Evolutionary conservation across 1,284 basidiomycete species (phyloP), one percentile per base, ranked within the genome.

Genomic region (Ustilago tritici): DNA sequence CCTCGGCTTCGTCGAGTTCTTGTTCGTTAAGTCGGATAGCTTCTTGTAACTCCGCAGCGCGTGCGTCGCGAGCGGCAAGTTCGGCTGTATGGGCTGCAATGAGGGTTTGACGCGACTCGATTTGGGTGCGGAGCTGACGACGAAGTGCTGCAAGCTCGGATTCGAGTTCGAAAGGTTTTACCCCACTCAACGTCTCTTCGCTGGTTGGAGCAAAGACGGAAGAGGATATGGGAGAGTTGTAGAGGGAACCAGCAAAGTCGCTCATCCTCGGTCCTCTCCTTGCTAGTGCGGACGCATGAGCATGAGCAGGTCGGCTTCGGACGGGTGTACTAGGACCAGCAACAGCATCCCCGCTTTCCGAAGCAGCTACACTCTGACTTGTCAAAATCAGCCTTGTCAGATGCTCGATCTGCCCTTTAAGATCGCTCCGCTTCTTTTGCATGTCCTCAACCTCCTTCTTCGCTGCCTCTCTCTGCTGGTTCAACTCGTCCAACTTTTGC

Each of bases 311-410:
- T 12, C 73, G 56, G 1, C 40, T 52, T 9, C 72, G 67, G 7
- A 70, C 34, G 0, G 66, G 67, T 8, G 70, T 74, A 36, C 61
- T 62, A 19, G 61, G 66, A 10, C 63, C 72, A 1, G 63, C 72
- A n/a, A 34, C 56, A 2, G 53, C 56, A 11, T 63, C 34, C 23
- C 41, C 34, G 1, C 43, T 38, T 12, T 76, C 70, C 4, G 71
- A 61, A 3, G 80, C 80, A 0, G 43, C 43, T 15, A 84, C 79
- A 40, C 65, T 76, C 41, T 80, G 72, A 56, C 78, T 78, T 12
- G 84, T 84, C 36, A 85, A 65, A 41, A 84, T 84, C 46, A 85
- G 79, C 2, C 76, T 63, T 4, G 83, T 84, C 2, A 85, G 75
- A 40, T 84, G 84, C 47, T 83, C 78, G 55, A 85, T 82, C 64